phyloP scores from a whole-genome alignment of 495 filamentous ascomycete species.

The Trichoderma reesei region DNA sequence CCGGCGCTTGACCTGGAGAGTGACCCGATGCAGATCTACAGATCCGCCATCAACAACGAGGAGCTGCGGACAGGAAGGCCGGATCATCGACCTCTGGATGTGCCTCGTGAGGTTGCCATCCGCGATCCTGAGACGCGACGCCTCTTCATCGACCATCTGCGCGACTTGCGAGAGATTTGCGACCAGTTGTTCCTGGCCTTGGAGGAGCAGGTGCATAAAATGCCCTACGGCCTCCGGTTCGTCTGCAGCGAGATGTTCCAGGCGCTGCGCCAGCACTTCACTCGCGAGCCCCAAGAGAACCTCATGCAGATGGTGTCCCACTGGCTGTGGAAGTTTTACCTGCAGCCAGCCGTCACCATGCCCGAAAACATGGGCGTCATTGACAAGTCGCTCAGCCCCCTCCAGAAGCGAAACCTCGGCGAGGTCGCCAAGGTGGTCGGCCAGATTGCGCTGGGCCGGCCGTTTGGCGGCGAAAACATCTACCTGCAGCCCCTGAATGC shows the following conservation, averaged over 20 bases:
- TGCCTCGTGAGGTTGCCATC: constrained; percentile 86
- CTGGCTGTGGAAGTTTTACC: constrained; percentile 90
- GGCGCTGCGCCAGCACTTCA: constrained; percentile 61
- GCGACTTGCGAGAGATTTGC: constrained; percentile 85
- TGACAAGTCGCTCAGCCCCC: constrained; percentile 74
- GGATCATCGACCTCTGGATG: constrained; percentile 66
- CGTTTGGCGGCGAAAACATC: constrained; percentile 89
- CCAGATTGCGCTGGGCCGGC: constrained; percentile 72
- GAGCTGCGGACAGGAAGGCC: constrained; percentile 83
- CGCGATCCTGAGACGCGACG: constrained; percentile 83
- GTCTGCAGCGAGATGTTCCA: constrained; percentile 82
- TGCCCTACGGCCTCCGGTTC: constrained; percentile 91
- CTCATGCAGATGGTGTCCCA: constrained; percentile 76
- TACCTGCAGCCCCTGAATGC: constrained; percentile 91
- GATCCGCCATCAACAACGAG: constrained; percentile 89
- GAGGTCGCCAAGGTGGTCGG: constrained; percentile 87
- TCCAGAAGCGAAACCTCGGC: constrained; percentile 85
- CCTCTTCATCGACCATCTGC: constrained; percentile 84
- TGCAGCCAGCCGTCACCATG: constrained; percentile 75
- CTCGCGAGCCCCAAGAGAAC: constrained; percentile 64
- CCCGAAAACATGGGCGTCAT: constrained; percentile 86
- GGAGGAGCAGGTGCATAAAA: constrained; percentile 72
- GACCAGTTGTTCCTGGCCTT: constrained; percentile 76
- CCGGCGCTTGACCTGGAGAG: constrained; percentile 86
- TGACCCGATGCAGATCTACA: constrained; percentile 95